Percentiles rank a stretch among this genome's conserved stretches.
Evolutionary conservation across 768 basidiomycete genomes (phyloP).

Genomic region (Gymnopilus junonius): DNA sequence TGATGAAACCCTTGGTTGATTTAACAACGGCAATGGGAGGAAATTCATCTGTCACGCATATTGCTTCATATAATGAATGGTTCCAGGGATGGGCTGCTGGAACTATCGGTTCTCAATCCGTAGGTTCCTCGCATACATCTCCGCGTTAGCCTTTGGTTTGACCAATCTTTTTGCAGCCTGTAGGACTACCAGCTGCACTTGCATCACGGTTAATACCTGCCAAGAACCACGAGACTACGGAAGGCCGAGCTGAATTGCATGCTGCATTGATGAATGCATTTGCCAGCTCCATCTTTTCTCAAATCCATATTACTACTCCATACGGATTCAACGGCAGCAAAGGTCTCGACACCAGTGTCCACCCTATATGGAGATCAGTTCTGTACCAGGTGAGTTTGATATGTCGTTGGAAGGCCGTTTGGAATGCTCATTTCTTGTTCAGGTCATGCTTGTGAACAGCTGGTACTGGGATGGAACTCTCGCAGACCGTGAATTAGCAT

Average conservation of each 20-base stretch:
- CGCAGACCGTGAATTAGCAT: slow-evolving; percentile 16
- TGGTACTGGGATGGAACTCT: slow-evolving; percentile 18
- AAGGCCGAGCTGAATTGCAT: slow-evolving; percentile 16
- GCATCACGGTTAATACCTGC: slow-evolving; percentile 32
- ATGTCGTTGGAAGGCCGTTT: neutral
- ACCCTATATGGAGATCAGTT: slow-evolving; percentile 30
- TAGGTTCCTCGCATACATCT: slow-evolving; percentile 15
- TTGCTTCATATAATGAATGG: slow-evolving; percentile 20
- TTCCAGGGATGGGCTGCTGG: slow-evolving; percentile 26
- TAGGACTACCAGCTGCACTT: slow-evolving; percentile 23
- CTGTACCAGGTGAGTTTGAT: slow-evolving; percentile 26
- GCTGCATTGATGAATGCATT: slow-evolving; percentile 24
- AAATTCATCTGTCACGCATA: slow-evolving; percentile 22
- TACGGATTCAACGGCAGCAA: slow-evolving; percentile 22
- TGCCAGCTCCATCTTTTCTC: slow-evolving; percentile 19
- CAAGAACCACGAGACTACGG: slow-evolving; percentile 27
- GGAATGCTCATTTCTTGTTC: neutral
- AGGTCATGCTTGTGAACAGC: slow-evolving; percentile 24
- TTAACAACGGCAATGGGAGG: slow-evolving; percentile 24
- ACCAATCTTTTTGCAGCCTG: slow-evolving; percentile 23
- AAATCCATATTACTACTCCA: slow-evolving; percentile 25
- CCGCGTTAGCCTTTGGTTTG: slow-evolving; percentile 21
- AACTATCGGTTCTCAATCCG: slow-evolving; percentile 25
- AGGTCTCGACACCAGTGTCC: slow-evolving; percentile 24
- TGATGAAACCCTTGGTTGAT: slow-evolving; percentile 29